phyloP scores from a whole-genome alignment of 345 rosid species.

The Brassica napus region Da-Ae NC_063446.1:7167501-7168000 shows the following conservation, averaged over 20 bases:
- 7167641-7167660: constrained; percentile 6
- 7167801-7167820: too few species aligned
- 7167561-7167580: neutral
- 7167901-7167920: neutral
- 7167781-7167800: too few species aligned
- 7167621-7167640: constrained; percentile 24
- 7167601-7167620: constrained; percentile 20
- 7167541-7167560: neutral
- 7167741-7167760: neutral
- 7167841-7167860: too few species aligned
- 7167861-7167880: neutral
- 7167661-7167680: constrained; percentile 4
- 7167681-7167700: constrained; percentile 9
- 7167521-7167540: neutral
- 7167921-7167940: neutral
- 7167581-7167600: constrained; percentile 14
- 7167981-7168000: too few species aligned
- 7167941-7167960: too few species aligned
- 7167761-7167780: too few species aligned
- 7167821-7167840: too few species aligned
- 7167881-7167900: too few species aligned
- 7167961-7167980: too few species aligned
- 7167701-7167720: neutral
- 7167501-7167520: neutral
- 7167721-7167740: neutral